A percentile compares a stretch with the other conserved stretches of the same genome.
phyloP scores from a whole-genome alignment of 2,329 filamentous ascomycete species.

The Aspergillus fumigatus region DNA sequence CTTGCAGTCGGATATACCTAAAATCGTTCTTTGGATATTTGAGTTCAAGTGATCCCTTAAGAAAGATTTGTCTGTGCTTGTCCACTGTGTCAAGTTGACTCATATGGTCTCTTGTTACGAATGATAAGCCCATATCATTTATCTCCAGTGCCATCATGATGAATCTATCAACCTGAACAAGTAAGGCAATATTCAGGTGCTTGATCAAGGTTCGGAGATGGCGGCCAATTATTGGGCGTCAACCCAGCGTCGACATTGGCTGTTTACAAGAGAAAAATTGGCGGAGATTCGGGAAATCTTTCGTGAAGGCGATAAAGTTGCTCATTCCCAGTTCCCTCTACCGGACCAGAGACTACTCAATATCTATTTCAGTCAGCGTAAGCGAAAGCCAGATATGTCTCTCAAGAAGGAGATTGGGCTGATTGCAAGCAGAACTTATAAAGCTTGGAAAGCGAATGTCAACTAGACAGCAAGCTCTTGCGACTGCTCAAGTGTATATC shows the following conservation, averaged over 20 bases:
- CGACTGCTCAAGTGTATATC: constrained; percentile 91
- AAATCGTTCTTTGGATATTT: neutral
- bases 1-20: neutral
- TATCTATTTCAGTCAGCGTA: constrained; percentile 90
- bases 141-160: constrained; percentile 5
- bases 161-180: constrained; percentile 1
- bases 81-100: neutral
- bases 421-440: constrained; percentile 58
- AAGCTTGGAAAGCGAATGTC: constrained; percentile 80
- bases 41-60: neutral
- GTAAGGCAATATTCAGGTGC: neutral
- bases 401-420: neutral
- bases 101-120: neutral
- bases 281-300: constrained; percentile 69
- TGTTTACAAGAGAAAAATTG: constrained; percentile 78
- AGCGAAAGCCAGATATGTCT: constrained; percentile 26
- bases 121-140: neutral
- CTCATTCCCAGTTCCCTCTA: constrained; percentile 74
- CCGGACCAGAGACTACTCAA: constrained; percentile 77
- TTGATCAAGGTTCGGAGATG: constrained; percentile 50
- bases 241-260: constrained; percentile 85
- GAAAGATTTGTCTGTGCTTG: neutral
- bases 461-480: constrained; percentile 84
- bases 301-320: constrained; percentile 67
- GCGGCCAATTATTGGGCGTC: constrained; percentile 97